A percentile compares a stretch with the other conserved stretches of the same genome.
These are phyloP conservation scores for Podila verticillata DNA, from an alignment of 192 early-diverging fungal genomes.

Conservation along the genomic window DNA sequence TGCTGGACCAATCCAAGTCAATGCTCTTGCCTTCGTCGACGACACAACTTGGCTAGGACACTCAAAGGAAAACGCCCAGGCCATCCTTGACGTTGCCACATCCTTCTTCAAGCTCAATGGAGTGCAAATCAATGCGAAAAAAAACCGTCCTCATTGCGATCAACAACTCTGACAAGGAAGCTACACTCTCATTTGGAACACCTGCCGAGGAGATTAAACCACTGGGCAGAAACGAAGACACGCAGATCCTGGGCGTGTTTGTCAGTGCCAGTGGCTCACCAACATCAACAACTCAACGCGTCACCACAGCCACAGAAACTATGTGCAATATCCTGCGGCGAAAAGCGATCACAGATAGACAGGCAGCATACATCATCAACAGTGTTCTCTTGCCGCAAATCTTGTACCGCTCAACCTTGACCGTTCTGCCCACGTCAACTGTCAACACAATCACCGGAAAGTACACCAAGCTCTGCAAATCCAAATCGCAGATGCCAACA, in stretches of 20 bases:
- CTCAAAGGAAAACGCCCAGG: constrained; percentile 2
- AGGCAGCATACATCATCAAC: constrained; percentile 17
- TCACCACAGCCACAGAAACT: constrained; percentile 2
- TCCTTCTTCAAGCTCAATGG: constrained; percentile 16
- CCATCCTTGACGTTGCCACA: constrained; percentile 10
- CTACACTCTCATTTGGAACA: constrained; percentile 4
- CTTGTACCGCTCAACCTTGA: constrained; percentile 3
- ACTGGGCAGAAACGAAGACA: constrained; percentile 1
- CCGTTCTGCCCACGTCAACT: background rate
- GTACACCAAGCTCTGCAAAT: constrained; percentile 15
- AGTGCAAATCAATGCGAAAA: constrained; percentile 19
- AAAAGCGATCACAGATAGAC: constrained; percentile 21
- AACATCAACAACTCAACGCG: background rate
- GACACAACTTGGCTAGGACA: constrained; percentile 14
- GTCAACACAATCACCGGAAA: constrained; percentile 4
- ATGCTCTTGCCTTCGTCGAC: constrained; percentile 13
- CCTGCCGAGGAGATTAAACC: background rate
- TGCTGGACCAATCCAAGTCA: background rate
- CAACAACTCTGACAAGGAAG: background rate
- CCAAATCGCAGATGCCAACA: constrained; percentile 7
- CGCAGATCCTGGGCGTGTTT: constrained; percentile 17
- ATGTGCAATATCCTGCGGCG: constrained; percentile 11
- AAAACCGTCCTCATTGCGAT: constrained; percentile 10
- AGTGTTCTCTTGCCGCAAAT: constrained; percentile 11
- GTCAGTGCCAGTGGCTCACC: constrained; percentile 4